These are phyloP conservation scores for Xylaria bambusicola DNA, from an alignment of 495 filamentous ascomycete genomes.

Conservation along the genomic window DNA sequence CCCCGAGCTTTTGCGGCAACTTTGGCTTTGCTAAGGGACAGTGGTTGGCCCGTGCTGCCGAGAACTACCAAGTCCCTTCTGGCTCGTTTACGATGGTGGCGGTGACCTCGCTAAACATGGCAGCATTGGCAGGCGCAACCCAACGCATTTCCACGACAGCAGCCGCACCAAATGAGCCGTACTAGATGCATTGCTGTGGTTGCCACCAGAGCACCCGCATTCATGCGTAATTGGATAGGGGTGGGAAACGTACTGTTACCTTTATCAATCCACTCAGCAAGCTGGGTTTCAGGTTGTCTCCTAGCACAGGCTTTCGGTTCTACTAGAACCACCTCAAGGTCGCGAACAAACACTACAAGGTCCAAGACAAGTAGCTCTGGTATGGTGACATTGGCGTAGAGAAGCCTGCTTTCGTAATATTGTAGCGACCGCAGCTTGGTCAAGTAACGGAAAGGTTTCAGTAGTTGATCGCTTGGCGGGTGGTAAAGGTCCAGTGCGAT, in stretches of 20 bases:
- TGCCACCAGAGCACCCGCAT: slow-evolving; percentile 7
- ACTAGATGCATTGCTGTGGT: slow-evolving; percentile 3
- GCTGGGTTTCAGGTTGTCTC: not conserved
- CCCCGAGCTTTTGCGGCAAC: slow-evolving; percentile 9
- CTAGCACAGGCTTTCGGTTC: not conserved
- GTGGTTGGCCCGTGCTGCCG: slow-evolving; percentile 3
- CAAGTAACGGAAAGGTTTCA: not conserved
- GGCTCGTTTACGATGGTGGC: not conserved
- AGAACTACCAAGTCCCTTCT: slow-evolving; percentile 14
- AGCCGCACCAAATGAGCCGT: slow-evolving; percentile 1
- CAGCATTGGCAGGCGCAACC: slow-evolving; percentile 14
- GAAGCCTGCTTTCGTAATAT: slow-evolving; percentile 10
- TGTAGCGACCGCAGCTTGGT: slow-evolving; percentile 6
- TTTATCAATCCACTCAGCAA: slow-evolving; percentile 14
- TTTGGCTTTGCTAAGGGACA: slow-evolving; percentile 3
- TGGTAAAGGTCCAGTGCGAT: slow-evolving; percentile 1
- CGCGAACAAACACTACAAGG: slow-evolving; percentile 6
- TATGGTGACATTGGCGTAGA: slow-evolving; percentile 14
- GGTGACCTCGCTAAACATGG: slow-evolving; percentile 6
- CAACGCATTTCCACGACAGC: slow-evolving; percentile 11
- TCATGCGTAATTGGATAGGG: not conserved
- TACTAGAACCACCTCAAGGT: slow-evolving; percentile 1
- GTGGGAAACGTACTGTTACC: slow-evolving; percentile 22
- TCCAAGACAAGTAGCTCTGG: slow-evolving; percentile 7
- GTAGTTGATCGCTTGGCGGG: not conserved